phyloP scores from a whole-genome alignment of 2,329 filamentous ascomycete genomes.

The Botryotinia convoluta region DNA sequence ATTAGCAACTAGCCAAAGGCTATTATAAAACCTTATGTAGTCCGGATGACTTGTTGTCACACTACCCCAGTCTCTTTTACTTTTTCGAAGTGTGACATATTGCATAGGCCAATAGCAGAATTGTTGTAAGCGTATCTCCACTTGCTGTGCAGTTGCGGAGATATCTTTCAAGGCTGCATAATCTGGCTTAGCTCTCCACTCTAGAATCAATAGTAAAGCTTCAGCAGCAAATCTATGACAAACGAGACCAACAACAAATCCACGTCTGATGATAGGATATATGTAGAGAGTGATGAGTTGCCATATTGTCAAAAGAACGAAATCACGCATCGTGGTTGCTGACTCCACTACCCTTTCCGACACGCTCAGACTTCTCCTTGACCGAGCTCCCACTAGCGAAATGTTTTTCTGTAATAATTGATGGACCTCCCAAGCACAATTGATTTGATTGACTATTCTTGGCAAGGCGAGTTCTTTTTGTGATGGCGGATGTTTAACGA shows the following conservation, averaged over 20 bases:
- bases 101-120: slow-evolving; percentile 99
- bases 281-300: slow-evolving; percentile 71
- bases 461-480: slow-evolving; percentile 79
- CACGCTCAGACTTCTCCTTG: slow-evolving; percentile 83
- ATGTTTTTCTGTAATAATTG: slow-evolving; percentile 85
- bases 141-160: slow-evolving; percentile 93
- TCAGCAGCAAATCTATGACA: slow-evolving; percentile 80
- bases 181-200: slow-evolving; percentile 77
- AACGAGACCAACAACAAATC: slow-evolving; percentile 77
- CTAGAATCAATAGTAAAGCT: slow-evolving; percentile 71
- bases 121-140: slow-evolving; percentile 94
- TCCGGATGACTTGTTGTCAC: slow-evolving; percentile 94
- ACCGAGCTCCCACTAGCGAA: slow-evolving; percentile 75
- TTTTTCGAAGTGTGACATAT: slow-evolving; percentile 83
- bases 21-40: slow-evolving; percentile 99
- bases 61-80: slow-evolving; percentile 92
- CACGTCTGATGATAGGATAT: slow-evolving; percentile 69
- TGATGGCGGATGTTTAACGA: slow-evolving; percentile 72
- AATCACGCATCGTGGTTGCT: slow-evolving; percentile 79
- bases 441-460: slow-evolving; percentile 87
- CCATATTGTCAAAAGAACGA: slow-evolving; percentile 66
- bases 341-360: slow-evolving; percentile 93
- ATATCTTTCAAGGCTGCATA: slow-evolving; percentile 89
- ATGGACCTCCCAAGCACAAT: slow-evolving; percentile 90
- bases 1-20: slow-evolving; percentile 95